Evolutionary conservation across 1,284 basidiomycete genomes (phyloP).

Genomic region (Ceratobasidium sp.): DNA sequence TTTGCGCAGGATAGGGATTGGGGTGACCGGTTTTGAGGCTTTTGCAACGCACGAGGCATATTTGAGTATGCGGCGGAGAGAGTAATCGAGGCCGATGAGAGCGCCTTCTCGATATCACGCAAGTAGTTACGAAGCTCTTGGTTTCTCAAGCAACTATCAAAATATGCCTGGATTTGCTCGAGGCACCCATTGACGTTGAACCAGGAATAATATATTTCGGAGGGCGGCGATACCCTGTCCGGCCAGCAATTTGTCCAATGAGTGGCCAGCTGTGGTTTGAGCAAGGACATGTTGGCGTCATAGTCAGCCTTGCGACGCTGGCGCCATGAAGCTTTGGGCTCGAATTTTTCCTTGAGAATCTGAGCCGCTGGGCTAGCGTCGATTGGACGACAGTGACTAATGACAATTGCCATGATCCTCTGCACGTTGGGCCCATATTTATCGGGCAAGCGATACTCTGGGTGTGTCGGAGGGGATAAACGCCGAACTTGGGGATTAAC

Average conservation of each 20-base stretch:
- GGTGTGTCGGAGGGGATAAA: neutral
- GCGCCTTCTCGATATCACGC: neutral
- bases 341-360: neutral
- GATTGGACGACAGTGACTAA: too few relatives aligned
- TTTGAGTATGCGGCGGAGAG: neutral
- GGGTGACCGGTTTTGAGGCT: too few relatives aligned
- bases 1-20: neutral
- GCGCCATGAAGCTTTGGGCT: neutral
- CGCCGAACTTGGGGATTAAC: neutral
- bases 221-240: neutral
- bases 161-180: neutral
- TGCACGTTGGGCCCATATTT: neutral
- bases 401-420: neutral
- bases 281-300: neutral
- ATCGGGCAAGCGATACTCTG: neutral
- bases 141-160: neutral
- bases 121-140: neutral
- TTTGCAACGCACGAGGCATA: neutral
- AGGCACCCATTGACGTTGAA: neutral
- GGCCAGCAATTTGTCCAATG: slow-evolving; percentile 10
- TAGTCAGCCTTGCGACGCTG: neutral
- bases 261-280: neutral
- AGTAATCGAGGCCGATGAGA: neutral
- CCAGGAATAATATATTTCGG: neutral
- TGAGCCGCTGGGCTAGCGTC: neutral